Conservation (phyloP, 768 basidiomycete genomes). For the Pulveroboletus sp. region DNA sequence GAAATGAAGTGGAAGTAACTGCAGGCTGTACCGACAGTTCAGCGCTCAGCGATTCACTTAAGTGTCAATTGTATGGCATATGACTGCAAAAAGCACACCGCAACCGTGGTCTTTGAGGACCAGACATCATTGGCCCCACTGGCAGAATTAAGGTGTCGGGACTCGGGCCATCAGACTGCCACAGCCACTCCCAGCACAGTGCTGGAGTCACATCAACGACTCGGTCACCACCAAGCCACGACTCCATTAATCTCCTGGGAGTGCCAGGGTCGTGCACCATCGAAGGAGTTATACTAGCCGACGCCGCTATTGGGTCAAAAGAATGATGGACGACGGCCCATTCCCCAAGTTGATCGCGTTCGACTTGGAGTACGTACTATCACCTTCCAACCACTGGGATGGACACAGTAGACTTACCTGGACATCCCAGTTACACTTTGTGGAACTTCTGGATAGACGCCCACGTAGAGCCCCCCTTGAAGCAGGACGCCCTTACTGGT, state of each 20-base stretch:
- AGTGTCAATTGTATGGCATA: too few species aligned
- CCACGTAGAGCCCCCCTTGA: conserved; percentile 60
- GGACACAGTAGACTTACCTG: background rate
- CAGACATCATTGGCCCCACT: too few species aligned
- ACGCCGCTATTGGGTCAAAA: background rate
- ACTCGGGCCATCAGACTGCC: too few species aligned
- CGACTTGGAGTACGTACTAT: conserved; percentile 65
- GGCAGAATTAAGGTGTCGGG: too few species aligned
- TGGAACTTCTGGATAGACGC: conserved; percentile 89
- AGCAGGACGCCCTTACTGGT: conserved; percentile 34
- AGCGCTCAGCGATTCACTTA: too few species aligned
- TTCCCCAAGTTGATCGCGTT: conserved; percentile 71
- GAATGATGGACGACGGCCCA: conserved; percentile 19
- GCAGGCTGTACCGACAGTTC: too few species aligned
- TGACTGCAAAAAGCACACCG: too few species aligned
- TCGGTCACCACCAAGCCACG: too few species aligned
- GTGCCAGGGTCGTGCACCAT: background rate
- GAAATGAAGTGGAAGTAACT: too few species aligned
- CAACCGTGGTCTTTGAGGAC: too few species aligned
- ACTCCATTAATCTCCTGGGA: background rate
- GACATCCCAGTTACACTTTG: conserved; percentile 66
- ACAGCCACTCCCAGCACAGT: too few species aligned
- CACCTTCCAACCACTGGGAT: conserved; percentile 1
- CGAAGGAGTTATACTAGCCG: background rate
- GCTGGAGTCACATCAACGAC: too few species aligned